phyloP scores from a whole-genome alignment of 139 green algal genomes.

The Zygnema cylindricum region DNA sequence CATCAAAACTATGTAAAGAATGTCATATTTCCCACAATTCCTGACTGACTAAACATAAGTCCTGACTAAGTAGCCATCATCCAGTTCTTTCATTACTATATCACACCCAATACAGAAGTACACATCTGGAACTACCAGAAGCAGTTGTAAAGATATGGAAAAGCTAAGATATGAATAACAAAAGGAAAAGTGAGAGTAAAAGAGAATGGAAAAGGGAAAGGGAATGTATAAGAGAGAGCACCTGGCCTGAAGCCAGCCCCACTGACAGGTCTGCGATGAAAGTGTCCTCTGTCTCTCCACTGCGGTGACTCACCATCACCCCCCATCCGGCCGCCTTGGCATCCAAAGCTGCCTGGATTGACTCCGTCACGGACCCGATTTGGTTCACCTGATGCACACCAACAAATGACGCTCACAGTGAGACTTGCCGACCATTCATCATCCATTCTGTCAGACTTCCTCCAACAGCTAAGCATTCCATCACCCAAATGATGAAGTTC shows the following conservation, averaged over 20 bases:
- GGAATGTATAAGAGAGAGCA: not conserved
- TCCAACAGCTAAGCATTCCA: conserved; percentile 83
- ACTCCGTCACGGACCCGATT: conserved; percentile 94
- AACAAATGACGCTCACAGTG: too few relatives aligned
- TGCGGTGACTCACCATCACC: conserved; percentile 93
- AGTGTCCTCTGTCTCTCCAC: conserved; percentile 93
- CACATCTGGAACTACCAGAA: not conserved
- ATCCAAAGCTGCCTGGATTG: conserved; percentile 93
- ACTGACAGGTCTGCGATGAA: conserved; percentile 99
- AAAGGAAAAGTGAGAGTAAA: too few relatives aligned
- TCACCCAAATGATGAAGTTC: conserved; percentile 82
- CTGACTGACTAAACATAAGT: too few relatives aligned
- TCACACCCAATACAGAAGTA: not conserved
- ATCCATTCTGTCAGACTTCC: too few relatives aligned
- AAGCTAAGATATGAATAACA: too few relatives aligned
- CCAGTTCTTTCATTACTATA: too few relatives aligned
- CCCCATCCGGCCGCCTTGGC: conserved; percentile 92
- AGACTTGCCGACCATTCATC: too few relatives aligned
- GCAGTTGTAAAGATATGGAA: too few relatives aligned
- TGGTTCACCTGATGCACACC: conserved; percentile 97
- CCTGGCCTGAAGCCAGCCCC: conserved; percentile 80
- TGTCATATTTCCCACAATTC: too few relatives aligned
- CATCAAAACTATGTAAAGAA: too few relatives aligned
- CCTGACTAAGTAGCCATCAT: too few relatives aligned
- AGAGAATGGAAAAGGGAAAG: not conserved